Evolutionary conservation across 257 asterid genomes (phyloP), one percentile per base, ranked within the genome.

Genomic region (Sherardia arvensis): DNA sequence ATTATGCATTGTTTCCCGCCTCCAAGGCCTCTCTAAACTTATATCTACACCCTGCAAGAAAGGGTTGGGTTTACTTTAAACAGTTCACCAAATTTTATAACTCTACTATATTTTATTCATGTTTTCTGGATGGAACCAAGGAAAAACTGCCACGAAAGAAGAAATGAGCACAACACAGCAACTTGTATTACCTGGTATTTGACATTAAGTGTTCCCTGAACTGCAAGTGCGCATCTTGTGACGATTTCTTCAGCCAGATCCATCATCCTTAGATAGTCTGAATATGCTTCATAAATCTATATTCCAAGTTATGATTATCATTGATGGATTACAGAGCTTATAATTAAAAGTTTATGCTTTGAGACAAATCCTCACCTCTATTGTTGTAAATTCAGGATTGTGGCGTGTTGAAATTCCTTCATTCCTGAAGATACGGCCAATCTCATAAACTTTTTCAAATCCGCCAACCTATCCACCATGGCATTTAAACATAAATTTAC

Each of bases 371-470:
- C 72, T 76, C 78, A 93, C 99, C 94, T 93, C 99, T 67, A 93
- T 90, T 53, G 99, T 90, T 78, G 99, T 93, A 76, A 93, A 93
- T 74, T 93, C 99, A 38, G 99, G 99, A 81, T 93, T 93, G 79
- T 93, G 99, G 33, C 97, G 99, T 38, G 99, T 93, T 61, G 99
- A 93, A 76, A 90, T 80, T 73, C 99, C 99, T 79, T 93, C 99
- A 59, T 93, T 93, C 43, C 97, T 84, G 73, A 90, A 93, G 68
- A 93, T 87, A 68, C 99, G 86, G 43, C 99, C 97, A 27, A 93
- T 83, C 79, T 93, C 99, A 49, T 93, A 93, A 53, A 93, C 99
- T 68, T 85, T 93, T 72, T 93, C 99, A 63, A 93, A 90, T 57
- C 99, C 99, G 47, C 99, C 99, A 58, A 93, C 97, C 99, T 93